phyloP scores from a whole-genome alignment of 768 basidiomycete species.

The Hortiboletus flavorubellus region DNA sequence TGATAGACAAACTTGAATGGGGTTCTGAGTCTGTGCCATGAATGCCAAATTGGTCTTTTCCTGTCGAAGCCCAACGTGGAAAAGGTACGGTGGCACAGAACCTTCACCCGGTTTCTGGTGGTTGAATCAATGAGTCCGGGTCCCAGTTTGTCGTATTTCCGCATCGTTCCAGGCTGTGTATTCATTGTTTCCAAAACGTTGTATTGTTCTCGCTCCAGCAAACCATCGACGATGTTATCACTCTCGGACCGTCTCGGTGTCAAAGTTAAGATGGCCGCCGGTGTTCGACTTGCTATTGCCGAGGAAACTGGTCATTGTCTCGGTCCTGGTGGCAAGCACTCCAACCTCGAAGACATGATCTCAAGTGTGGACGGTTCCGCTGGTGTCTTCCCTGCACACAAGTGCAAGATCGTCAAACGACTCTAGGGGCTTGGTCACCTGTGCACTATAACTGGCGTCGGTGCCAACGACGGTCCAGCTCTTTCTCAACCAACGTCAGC shows the following conservation, averaged over 20 bases:
- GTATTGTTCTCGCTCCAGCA: conserved; percentile 58
- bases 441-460: conserved; percentile 99
- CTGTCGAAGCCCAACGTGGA: too few relatives aligned
- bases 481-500: conserved; percentile 99
- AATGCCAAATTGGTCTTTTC: too few relatives aligned
- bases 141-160: too few relatives aligned
- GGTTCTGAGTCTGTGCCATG: too few relatives aligned
- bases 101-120: too few relatives aligned
- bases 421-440: conserved; percentile 94
- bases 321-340: conserved; percentile 84
- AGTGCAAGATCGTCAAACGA: conserved; percentile 99
- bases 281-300: conserved; percentile 98
- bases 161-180: too few relatives aligned
- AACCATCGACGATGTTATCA: conserved; percentile 95
- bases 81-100: too few relatives aligned
- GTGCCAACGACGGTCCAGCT: conserved; percentile 98
- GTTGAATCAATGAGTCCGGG: too few relatives aligned
- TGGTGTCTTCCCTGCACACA: conserved; percentile 99
- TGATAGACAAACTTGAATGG: too few relatives aligned
- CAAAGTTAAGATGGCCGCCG: conserved; percentile 99
- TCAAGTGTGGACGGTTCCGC: conserved; percentile 99
- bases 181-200: too few relatives aligned
- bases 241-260: conserved; percentile 67
- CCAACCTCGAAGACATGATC: conserved; percentile 93
- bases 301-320: conserved; percentile 99